Evolutionary conservation across 345 rosid genomes (phyloP).

Genomic region (Sisymbrium altissimum): DNA sequence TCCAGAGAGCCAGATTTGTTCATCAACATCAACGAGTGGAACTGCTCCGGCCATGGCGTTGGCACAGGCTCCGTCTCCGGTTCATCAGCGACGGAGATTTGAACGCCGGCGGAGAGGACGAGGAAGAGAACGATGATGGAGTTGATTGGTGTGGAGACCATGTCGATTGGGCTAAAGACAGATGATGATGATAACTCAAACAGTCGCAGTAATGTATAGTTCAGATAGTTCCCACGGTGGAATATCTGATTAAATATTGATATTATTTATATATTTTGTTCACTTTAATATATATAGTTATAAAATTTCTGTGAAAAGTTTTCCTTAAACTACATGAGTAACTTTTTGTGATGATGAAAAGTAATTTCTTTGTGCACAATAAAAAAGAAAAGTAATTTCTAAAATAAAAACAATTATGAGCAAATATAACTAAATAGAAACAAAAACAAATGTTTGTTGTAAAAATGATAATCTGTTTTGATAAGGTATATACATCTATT

Average conservation of each 20-base stretch:
- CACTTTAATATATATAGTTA: neutral
- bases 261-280: neutral
- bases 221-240: constrained; percentile 18
- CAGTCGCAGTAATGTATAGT: neutral
- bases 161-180: neutral
- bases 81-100: neutral
- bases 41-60: constrained; percentile 61
- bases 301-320: neutral
- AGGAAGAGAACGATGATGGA: constrained; percentile 13
- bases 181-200: neutral
- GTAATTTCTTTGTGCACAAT: too few species aligned
- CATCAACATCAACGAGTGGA: constrained; percentile 57
- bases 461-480: too few species aligned
- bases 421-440: too few species aligned
- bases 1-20: constrained; percentile 55
- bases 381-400: too few species aligned
- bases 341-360: neutral
- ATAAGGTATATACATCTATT: too few species aligned
- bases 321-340: neutral
- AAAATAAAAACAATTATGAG: neutral
- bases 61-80: constrained; percentile 41
- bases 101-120: constrained; percentile 1
- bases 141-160: constrained; percentile 9
- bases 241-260: neutral
- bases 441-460: too few species aligned